Conservation (phyloP, 768 basidiomycete genomes). For the Kwoniella sp. region DNA sequence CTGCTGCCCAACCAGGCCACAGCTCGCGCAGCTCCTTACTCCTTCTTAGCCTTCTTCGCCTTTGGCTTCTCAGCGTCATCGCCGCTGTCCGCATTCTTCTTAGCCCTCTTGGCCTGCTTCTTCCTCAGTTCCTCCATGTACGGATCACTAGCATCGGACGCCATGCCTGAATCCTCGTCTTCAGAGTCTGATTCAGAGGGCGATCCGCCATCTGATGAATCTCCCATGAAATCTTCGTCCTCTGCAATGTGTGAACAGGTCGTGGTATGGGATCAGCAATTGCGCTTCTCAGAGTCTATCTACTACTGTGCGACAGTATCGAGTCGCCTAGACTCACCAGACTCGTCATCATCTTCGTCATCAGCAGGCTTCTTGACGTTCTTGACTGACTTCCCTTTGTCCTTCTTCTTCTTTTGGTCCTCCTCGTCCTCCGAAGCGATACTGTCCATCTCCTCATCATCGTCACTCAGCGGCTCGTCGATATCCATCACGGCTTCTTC, state of each 20-base stretch:
- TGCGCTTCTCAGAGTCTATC: too few species aligned
- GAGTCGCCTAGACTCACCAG: constrained; percentile 30
- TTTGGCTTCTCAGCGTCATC: constrained; percentile 46
- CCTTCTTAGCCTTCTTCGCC: constrained; percentile 51
- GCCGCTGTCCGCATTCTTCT: constrained; percentile 26
- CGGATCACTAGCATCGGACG: constrained; percentile 47
- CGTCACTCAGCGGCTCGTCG: constrained; percentile 63
- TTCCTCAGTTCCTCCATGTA: constrained; percentile 54
- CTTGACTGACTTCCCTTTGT: constrained; percentile 61
- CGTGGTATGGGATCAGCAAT: background rate
- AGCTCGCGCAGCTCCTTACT: too few species aligned
- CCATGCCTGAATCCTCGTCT: constrained; percentile 52
- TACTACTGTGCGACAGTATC: background rate
- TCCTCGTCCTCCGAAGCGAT: constrained; percentile 65
- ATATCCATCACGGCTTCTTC: constrained; percentile 65
- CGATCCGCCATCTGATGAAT: constrained; percentile 82
- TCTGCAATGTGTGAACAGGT: constrained; percentile 38
- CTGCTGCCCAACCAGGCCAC: too few species aligned
- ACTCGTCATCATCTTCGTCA: constrained; percentile 60
- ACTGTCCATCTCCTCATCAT: constrained; percentile 57
- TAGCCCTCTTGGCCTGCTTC: constrained; percentile 45
- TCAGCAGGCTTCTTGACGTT: constrained; percentile 58
- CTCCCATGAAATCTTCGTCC: constrained; percentile 92
- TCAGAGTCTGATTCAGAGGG: constrained; percentile 72
- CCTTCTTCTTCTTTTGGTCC: constrained; percentile 69